These are phyloP conservation scores for Aspergillus glaucus DNA, from an alignment of 2,329 filamentous ascomycete genomes.

Conservation along the genomic window DNA sequence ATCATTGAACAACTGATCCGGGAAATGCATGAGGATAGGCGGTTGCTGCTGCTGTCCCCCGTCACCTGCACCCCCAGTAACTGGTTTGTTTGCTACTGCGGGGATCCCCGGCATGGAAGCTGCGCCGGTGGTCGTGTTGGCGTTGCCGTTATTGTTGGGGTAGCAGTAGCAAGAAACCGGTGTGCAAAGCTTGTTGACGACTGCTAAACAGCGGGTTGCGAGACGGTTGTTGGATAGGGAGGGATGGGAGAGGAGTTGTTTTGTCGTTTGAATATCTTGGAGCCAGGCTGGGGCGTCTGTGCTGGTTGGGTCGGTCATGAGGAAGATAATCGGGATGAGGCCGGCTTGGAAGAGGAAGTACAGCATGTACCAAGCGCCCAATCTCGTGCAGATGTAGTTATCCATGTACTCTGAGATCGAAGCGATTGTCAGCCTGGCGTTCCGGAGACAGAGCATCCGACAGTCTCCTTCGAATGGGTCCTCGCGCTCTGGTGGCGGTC, in stretches of 20 bases:
- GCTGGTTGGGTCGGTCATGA: conserved; percentile 37
- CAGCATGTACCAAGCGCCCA: conserved; percentile 42
- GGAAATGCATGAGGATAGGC: conserved; percentile 30
- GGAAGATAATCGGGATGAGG: conserved; percentile 38
- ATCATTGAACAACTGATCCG: conserved; percentile 31
- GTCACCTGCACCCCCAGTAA: conserved; percentile 10
- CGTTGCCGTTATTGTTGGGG: background rate
- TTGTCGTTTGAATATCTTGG: conserved; percentile 36
- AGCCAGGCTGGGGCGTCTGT: conserved; percentile 31
- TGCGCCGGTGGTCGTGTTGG: background rate
- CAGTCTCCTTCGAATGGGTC: conserved; percentile 34
- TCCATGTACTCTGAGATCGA: conserved; percentile 39
- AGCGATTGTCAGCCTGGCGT: conserved; percentile 36
- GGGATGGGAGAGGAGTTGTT: conserved; percentile 33
- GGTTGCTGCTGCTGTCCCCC: conserved; percentile 14
- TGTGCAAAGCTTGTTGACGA: conserved; percentile 34
- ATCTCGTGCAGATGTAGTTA: conserved; percentile 33
- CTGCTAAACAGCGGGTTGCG: conserved; percentile 33
- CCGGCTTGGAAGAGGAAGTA: conserved; percentile 44
- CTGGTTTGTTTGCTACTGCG: too few species aligned
- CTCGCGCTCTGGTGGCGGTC: conserved; percentile 21
- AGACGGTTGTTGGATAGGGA: conserved; percentile 34
- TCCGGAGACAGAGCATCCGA: conserved; percentile 34
- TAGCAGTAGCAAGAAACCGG: conserved; percentile 12
- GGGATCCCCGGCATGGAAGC: too few species aligned